phyloP scores from a whole-genome alignment of 306 rosid genomes.

The Neltuma alba region DNA sequence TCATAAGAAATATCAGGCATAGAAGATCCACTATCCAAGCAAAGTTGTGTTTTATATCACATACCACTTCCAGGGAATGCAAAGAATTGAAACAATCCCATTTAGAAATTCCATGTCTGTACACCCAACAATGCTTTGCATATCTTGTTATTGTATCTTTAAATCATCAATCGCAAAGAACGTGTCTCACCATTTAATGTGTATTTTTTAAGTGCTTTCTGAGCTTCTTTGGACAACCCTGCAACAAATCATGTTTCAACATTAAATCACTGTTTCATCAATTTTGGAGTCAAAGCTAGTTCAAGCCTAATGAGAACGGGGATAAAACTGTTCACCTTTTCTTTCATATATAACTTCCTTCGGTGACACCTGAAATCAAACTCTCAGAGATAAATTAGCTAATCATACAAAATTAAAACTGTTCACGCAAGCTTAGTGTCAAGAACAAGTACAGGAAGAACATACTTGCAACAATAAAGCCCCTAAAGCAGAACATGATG shows the following conservation, averaged over 20 bases:
- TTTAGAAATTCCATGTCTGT: constrained; percentile 22
- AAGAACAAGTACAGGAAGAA: constrained; percentile 31
- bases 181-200: constrained; percentile 63
- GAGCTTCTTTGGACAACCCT: constrained; percentile 85
- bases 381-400: constrained; percentile 36
- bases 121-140: not conserved
- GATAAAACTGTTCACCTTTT: constrained; percentile 60
- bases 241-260: constrained; percentile 34
- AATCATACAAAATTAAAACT: constrained; percentile 27
- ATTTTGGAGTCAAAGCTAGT: constrained; percentile 24
- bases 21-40: constrained; percentile 15
- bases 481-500: constrained; percentile 87
- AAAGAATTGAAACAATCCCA: constrained; percentile 15
- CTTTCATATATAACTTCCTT: constrained; percentile 81
- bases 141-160: constrained; percentile 11
- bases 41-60: constrained; percentile 8
- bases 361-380: constrained; percentile 82
- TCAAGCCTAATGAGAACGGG: constrained; percentile 20
- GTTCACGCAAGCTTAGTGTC: constrained; percentile 26
- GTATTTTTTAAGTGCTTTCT: constrained; percentile 77
- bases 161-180: constrained; percentile 33
- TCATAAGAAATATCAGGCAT: constrained; percentile 15
- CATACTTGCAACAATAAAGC: constrained; percentile 91
- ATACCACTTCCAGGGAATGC: constrained; percentile 22
- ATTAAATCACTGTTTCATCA: constrained; percentile 24